Base-by-base conservation (phyloP, 805 yeast species). In the Wickerhamiella shivajii region DNA sequence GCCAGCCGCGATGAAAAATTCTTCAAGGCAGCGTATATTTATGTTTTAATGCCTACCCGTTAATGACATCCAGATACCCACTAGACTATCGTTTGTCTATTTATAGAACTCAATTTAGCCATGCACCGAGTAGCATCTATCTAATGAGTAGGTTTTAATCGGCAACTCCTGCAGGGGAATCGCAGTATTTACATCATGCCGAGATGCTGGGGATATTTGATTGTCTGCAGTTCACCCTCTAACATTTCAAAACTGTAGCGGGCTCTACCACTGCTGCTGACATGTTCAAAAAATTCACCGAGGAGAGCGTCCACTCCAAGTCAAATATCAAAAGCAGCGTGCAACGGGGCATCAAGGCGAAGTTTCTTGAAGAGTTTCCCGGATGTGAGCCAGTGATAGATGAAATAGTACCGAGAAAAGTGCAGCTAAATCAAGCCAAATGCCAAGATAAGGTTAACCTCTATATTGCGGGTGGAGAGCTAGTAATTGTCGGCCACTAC, bases 321-420 rank as follows among this genome's bases (percentile, higher is more conserved):
- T 74, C 95, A 10, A 87, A 87, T 51, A 76, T 85, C 55, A 85
- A 85, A 56, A 79, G 94, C 0, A 85, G 96, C 2, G 85, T 78
- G n/a, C 94, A 84, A 55, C 70, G 96, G 55, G 77, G 77, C n/a
- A 63, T 87, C 44, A 80, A 80, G 51, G 44, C 77, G 13, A 79
- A 74, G 47, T 64, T 85, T 34, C 77, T 77, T 2, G 60, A 63
- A 3, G 83, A 76, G 54, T 85, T 74, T 51, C 84, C 83, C 14
- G 59, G 57, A n/a, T 56, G 83, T 42, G 93, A 79, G 49, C 68
- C 73, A 5, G 73, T 68, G 9, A 76, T 85, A 28, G 95, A 85
- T 47, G 77, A 70, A 33, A 59, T 84, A 39, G 68, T 84, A 46
- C 96, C 96, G 49, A 85, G 87, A 61, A 85, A 85, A 52, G 69